Conservation (phyloP, 2,329 filamentous ascomycete genomes). For the Neurospora crassa region DNA sequence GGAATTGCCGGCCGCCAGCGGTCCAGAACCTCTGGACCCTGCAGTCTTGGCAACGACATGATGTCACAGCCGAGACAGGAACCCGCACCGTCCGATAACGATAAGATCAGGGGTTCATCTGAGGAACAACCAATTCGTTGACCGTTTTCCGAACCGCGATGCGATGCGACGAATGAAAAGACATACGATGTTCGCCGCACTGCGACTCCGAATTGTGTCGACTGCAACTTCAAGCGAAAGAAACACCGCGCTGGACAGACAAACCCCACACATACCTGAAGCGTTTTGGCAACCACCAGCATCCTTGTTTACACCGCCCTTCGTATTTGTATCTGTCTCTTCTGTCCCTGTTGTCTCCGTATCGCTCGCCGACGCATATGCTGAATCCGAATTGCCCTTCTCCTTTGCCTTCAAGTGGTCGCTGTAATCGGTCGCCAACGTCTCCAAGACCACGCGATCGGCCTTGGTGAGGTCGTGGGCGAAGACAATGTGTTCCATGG, state of each 20-base stretch:
- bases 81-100: not conserved
- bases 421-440: not conserved
- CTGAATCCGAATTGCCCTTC: not conserved
- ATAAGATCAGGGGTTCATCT: not conserved
- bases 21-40: not conserved
- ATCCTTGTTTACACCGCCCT: not conserved
- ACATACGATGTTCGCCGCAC: not conserved
- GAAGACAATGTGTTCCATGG: constrained; percentile 1
- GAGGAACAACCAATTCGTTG: not conserved
- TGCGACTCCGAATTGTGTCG: not conserved
- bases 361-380: not conserved
- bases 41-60: not conserved
- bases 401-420: not conserved
- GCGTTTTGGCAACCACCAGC: not conserved
- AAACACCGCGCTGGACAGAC: not conserved
- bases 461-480: not conserved
- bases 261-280: not conserved
- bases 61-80: not conserved
- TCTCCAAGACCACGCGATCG: not conserved
- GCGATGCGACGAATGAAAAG: not conserved
- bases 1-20: not conserved
- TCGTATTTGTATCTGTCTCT: not conserved
- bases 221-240: not conserved
- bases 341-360: not conserved
- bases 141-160: not conserved